phyloP scores from a whole-genome alignment of 2,329 filamentous ascomycete species.

The Shiraia sp. region DNA sequence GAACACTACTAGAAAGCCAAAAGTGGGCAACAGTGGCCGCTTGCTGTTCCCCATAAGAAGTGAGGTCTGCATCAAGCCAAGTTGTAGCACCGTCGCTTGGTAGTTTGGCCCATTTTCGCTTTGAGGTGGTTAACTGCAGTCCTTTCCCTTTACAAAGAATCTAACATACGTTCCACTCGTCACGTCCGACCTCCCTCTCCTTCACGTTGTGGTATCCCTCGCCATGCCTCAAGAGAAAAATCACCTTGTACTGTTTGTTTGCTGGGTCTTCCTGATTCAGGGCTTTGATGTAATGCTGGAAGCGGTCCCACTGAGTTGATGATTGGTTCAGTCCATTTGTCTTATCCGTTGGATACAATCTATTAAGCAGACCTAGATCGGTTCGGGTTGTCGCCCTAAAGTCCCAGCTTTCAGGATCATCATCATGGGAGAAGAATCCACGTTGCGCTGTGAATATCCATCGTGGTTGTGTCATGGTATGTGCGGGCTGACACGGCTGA shows the following conservation, averaged over 20 bases:
- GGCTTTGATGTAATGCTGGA: slow-evolving; percentile 57
- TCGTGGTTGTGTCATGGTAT: neutral
- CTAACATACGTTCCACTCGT: slow-evolving; percentile 64
- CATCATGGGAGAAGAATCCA: slow-evolving; percentile 19
- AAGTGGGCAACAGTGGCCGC: slow-evolving; percentile 55
- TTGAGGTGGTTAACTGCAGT: slow-evolving; percentile 23
- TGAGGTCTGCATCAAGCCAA: slow-evolving; percentile 67
- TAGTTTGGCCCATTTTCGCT: slow-evolving; percentile 63
- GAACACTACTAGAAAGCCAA: slow-evolving; percentile 48
- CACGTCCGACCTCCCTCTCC: slow-evolving; percentile 65
- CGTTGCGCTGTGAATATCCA: slow-evolving; percentile 13
- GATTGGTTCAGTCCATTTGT: slow-evolving; percentile 26
- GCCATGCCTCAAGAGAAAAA: slow-evolving; percentile 69
- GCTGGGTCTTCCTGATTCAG: slow-evolving; percentile 52
- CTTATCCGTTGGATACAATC: slow-evolving; percentile 59
- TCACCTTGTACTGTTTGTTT: slow-evolving; percentile 62
- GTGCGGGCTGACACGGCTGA: neutral
- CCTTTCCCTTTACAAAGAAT: neutral
- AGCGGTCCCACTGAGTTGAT: slow-evolving; percentile 62
- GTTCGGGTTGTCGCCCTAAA: slow-evolving; percentile 17
- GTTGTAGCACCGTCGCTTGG: slow-evolving; percentile 62
- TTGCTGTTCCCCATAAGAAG: slow-evolving; percentile 58
- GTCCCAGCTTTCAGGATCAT: slow-evolving; percentile 15
- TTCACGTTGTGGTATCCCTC: slow-evolving; percentile 66
- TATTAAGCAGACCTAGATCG: slow-evolving; percentile 62